phyloP scores from a whole-genome alignment of 2,329 filamentous ascomycete species.

The Ophiostoma perfectum region DNA sequence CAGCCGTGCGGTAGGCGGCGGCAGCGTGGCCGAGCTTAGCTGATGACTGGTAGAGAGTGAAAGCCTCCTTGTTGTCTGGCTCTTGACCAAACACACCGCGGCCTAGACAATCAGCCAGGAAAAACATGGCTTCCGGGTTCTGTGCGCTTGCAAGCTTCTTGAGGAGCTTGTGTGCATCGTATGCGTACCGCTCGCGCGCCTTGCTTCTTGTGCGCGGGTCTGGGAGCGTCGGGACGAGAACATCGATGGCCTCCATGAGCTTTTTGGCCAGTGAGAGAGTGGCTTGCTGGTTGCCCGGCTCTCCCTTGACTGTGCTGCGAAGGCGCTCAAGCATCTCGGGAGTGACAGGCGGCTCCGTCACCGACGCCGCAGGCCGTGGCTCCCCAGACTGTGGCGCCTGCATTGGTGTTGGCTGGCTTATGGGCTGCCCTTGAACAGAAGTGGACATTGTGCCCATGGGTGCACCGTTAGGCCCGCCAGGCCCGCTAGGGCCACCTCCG shows the following conservation, averaged over 20 bases:
- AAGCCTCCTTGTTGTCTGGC: slow-evolving; percentile 84
- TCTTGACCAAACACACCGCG: slow-evolving; percentile 73
- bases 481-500: slow-evolving; percentile 26
- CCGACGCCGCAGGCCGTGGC: not conserved
- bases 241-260: slow-evolving; percentile 75
- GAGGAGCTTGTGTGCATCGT: slow-evolving; percentile 82
- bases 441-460: slow-evolving; percentile 30
- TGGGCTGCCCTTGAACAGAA: not conserved
- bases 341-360: slow-evolving; percentile 57
- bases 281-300: slow-evolving; percentile 65
- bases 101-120: slow-evolving; percentile 82
- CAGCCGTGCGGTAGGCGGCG: slow-evolving; percentile 87
- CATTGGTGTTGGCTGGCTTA: slow-evolving; percentile 29
- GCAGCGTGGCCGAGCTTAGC: slow-evolving; percentile 83
- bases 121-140: slow-evolving; percentile 87
- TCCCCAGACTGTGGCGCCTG: slow-evolving; percentile 27
- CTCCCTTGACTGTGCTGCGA: slow-evolving; percentile 61
- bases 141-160: slow-evolving; percentile 75
- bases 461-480: not conserved
- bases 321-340: slow-evolving; percentile 71
- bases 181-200: slow-evolving; percentile 72
- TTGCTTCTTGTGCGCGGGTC: slow-evolving; percentile 70
- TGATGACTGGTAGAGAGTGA: slow-evolving; percentile 85
- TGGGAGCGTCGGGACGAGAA: slow-evolving; percentile 58
- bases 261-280: slow-evolving; percentile 74